Percentiles rank a stretch among this genome's conserved stretches.
Conservation (phyloP, 2,329 filamentous ascomycete genomes). For the Phyllosticta paracitricarpa region DNA sequence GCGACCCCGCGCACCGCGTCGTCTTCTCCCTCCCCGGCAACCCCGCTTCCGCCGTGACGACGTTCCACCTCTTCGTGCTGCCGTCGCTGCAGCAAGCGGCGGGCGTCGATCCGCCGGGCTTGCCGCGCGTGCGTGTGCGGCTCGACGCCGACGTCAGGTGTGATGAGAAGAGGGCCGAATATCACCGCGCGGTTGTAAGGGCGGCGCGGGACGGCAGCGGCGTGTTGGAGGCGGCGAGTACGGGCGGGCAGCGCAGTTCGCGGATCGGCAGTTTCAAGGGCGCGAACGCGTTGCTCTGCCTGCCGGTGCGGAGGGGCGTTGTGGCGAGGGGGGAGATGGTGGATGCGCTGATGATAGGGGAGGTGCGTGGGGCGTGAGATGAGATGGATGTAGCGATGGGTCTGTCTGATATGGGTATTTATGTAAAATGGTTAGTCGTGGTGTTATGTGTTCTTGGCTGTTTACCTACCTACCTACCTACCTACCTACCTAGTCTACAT, state of each 20-base stretch:
- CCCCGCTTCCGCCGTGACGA: constrained; percentile 84
- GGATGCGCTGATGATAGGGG: constrained; percentile 70
- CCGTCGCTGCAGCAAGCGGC: constrained; percentile 71
- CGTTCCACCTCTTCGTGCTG: constrained; percentile 87
- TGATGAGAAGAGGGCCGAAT: constrained; percentile 73
- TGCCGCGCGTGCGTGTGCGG: constrained; percentile 62
- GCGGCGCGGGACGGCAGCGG: constrained; percentile 49
- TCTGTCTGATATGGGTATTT: not conserved
- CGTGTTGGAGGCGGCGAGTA: constrained; percentile 63
- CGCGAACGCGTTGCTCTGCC: constrained; percentile 75
- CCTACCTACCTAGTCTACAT: too few relatives aligned
- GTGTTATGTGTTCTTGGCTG: too few relatives aligned
- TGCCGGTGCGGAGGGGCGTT: constrained; percentile 56
- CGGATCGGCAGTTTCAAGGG: constrained; percentile 78
- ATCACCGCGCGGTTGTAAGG: constrained; percentile 72
- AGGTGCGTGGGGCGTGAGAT: constrained; percentile 25
- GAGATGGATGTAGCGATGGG: constrained; percentile 1
- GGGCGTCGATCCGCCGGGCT: constrained; percentile 56
- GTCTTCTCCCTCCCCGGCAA: constrained; percentile 92
- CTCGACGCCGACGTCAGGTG: constrained; percentile 63
- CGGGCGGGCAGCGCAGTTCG: constrained; percentile 82
- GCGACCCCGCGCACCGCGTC: constrained; percentile 52
- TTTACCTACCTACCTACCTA: too few relatives aligned
- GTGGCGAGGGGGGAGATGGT: constrained; percentile 60
- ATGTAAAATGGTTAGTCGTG: too few relatives aligned